A percentile compares a stretch with the other conserved stretches of the same genome.
phyloP scores from a whole-genome alignment of 2,329 filamentous ascomycete genomes.

The Neurospora crassa region DNA sequence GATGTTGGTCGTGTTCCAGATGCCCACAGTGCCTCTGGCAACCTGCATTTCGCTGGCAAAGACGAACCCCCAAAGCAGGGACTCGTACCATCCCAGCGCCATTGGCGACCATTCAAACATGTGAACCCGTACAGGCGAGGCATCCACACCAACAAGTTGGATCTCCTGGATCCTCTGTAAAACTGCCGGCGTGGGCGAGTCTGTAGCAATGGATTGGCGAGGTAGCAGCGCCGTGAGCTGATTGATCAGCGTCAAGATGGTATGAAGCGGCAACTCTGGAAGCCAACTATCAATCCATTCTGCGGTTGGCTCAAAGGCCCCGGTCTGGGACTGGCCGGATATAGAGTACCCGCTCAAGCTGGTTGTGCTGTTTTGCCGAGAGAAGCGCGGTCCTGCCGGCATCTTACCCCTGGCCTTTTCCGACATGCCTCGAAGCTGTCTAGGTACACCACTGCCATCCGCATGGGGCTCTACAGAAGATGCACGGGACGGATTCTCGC shows the following conservation, averaged over 20 bases:
- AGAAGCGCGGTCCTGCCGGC: slow-evolving; percentile 79
- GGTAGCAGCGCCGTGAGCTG: slow-evolving; percentile 51
- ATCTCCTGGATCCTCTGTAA: slow-evolving; percentile 49
- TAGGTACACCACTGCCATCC: slow-evolving; percentile 75
- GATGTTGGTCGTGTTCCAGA: slow-evolving; percentile 89
- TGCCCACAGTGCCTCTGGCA: slow-evolving; percentile 75
- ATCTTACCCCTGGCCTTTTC: slow-evolving; percentile 96
- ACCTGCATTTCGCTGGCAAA: slow-evolving; percentile 87
- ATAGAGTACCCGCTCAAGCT: slow-evolving; percentile 62
- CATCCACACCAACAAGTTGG: slow-evolving; percentile 62
- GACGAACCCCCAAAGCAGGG: slow-evolving; percentile 84
- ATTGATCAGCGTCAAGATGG: slow-evolving; percentile 67
- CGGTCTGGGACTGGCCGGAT: slow-evolving; percentile 43
- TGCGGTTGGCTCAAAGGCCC: slow-evolving; percentile 66
- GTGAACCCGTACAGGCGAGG: slow-evolving; percentile 66
- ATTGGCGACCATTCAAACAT: slow-evolving; percentile 91
- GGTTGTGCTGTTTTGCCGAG: slow-evolving; percentile 79
- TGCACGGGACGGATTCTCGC: slow-evolving; percentile 52
- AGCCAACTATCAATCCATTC: slow-evolving; percentile 92
- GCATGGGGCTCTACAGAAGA: slow-evolving; percentile 57
- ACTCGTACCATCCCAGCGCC: slow-evolving; percentile 91
- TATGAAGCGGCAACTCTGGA: slow-evolving; percentile 82
- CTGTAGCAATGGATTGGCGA: slow-evolving; percentile 34
- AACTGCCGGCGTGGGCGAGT: slow-evolving; percentile 33
- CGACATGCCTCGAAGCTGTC: slow-evolving; percentile 84